A percentile compares a stretch with the other conserved stretches of the same genome.
Conservation (phyloP, 768 basidiomycete genomes). For the Hydnum rufescens region DNA sequence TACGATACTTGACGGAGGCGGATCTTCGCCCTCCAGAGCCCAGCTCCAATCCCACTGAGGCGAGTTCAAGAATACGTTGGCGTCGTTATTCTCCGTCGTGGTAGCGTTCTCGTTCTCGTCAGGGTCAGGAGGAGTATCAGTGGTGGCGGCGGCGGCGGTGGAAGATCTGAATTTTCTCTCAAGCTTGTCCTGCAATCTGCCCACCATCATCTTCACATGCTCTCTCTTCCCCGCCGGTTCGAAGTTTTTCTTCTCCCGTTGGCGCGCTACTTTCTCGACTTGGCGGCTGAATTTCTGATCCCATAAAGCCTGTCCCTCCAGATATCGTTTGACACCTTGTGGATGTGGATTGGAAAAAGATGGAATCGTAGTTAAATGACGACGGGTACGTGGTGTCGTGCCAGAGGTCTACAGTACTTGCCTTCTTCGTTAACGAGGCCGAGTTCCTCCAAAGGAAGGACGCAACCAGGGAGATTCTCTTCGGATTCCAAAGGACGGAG, state of each 20-base stretch:
- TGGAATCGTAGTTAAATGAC: too few species aligned
- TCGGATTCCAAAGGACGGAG: slow-evolving; percentile 65
- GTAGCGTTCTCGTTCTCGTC: slow-evolving; percentile 9
- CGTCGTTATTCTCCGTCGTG: slow-evolving; percentile 10
- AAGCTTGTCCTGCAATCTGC: slow-evolving; percentile 22
- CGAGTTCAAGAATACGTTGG: slow-evolving; percentile 6
- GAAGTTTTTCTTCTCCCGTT: slow-evolving; percentile 30
- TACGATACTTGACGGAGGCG: slow-evolving; percentile 83
- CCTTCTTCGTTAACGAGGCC: slow-evolving; percentile 59
- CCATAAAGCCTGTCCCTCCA: slow-evolving; percentile 37
- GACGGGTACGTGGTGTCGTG: too few species aligned
- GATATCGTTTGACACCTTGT: slow-evolving; percentile 66
- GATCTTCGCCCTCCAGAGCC: slow-evolving; percentile 66
- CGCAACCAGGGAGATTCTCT: slow-evolving; percentile 41
- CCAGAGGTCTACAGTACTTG: too few species aligned
- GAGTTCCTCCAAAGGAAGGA: slow-evolving; percentile 41
- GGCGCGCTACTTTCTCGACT: slow-evolving; percentile 38
- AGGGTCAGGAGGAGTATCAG: background rate
- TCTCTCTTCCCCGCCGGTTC: slow-evolving; percentile 40
- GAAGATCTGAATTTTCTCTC: slow-evolving; percentile 1
- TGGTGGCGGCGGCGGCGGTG: background rate
- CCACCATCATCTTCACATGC: slow-evolving; percentile 38
- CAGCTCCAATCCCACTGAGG: slow-evolving; percentile 63
- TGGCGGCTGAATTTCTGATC: slow-evolving; percentile 47
- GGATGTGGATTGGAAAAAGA: too few species aligned